Evolutionary conservation across 768 basidiomycete genomes (phyloP).

Genomic region (Pisolithus albus): DNA sequence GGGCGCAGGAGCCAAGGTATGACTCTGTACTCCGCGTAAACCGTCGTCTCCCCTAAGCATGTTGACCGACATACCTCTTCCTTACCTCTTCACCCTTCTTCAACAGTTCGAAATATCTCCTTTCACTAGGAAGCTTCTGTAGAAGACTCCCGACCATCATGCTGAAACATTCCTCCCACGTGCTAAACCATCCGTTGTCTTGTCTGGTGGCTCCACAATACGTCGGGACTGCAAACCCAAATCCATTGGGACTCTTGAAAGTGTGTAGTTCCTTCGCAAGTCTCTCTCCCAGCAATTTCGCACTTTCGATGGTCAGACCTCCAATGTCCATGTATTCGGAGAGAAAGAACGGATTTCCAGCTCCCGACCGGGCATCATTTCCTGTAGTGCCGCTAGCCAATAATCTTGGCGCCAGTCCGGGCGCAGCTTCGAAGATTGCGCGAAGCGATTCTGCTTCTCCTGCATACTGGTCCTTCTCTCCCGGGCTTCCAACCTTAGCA

Average conservation of each 20-base stretch:
- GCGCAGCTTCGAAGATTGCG: constrained; percentile 57
- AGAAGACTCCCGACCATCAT: constrained; percentile 56
- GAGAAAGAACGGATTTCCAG: constrained; percentile 56
- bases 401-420: constrained; percentile 56
- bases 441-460: constrained; percentile 68
- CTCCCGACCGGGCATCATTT: constrained; percentile 20
- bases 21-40: constrained; percentile 38
- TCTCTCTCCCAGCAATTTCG: constrained; percentile 47
- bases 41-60: constrained; percentile 5
- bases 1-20: constrained; percentile 61
- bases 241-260: constrained; percentile 47
- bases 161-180: constrained; percentile 65
- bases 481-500: constrained; percentile 48
- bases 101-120: constrained; percentile 40
- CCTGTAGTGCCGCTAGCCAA: constrained; percentile 39
- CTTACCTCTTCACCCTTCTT: constrained; percentile 46
- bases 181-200: constrained; percentile 65
- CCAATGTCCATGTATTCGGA: constrained; percentile 65
- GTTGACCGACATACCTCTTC: constrained; percentile 27
- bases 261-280: constrained; percentile 63
- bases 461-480: constrained; percentile 55
- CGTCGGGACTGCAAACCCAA: constrained; percentile 69
- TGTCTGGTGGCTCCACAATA: constrained; percentile 70
- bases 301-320: constrained; percentile 40
- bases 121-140: constrained; percentile 36